phyloP scores from a whole-genome alignment of 1,139 yeast species.

The Blastobotrys buckinghamii region DNA sequence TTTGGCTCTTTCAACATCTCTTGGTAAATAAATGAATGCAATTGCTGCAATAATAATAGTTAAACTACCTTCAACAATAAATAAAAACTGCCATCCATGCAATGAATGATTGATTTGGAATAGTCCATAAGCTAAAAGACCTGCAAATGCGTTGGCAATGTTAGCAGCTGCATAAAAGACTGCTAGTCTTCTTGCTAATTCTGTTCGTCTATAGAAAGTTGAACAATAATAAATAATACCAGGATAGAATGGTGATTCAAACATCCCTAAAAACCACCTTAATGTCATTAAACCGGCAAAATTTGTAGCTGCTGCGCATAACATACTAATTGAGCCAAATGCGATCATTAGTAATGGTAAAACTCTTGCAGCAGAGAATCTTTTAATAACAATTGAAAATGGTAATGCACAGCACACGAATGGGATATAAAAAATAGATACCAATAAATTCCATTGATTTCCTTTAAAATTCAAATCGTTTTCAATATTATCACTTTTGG shows the following conservation, averaged over 20 bases:
- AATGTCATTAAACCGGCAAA: constrained; percentile 24
- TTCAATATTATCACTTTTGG: constrained; percentile 53
- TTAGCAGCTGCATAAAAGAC: constrained; percentile 45
- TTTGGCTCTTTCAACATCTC: constrained; percentile 47
- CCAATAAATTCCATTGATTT: constrained; percentile 48
- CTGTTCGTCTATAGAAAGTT: constrained; percentile 30
- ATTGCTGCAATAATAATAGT: constrained; percentile 31
- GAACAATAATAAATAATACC: constrained; percentile 32
- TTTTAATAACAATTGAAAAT: constrained; percentile 43
- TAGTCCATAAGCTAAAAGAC: constrained; percentile 27
- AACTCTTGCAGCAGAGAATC: constrained; percentile 48
- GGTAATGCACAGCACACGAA: constrained; percentile 58
- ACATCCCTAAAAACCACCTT: constrained; percentile 31
- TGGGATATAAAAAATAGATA: constrained; percentile 55
- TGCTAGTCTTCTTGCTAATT: constrained; percentile 47
- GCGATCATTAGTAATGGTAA: constrained; percentile 41
- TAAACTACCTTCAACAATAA: constrained; percentile 34
- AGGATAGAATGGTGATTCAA: constrained; percentile 28
- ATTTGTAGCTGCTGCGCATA: constrained; percentile 48
- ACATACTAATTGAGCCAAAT: constrained; percentile 55
- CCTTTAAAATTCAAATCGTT: constrained; percentile 46
- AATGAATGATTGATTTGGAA: constrained; percentile 32
- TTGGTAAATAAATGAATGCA: constrained; percentile 46
- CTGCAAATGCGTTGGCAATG: constrained; percentile 34
- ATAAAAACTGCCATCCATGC: constrained; percentile 36